A percentile compares a stretch with the other conserved stretches of the same genome.
phyloP scores from a whole-genome alignment of 805 yeast species.

The Metschnikowia sp. region DNA sequence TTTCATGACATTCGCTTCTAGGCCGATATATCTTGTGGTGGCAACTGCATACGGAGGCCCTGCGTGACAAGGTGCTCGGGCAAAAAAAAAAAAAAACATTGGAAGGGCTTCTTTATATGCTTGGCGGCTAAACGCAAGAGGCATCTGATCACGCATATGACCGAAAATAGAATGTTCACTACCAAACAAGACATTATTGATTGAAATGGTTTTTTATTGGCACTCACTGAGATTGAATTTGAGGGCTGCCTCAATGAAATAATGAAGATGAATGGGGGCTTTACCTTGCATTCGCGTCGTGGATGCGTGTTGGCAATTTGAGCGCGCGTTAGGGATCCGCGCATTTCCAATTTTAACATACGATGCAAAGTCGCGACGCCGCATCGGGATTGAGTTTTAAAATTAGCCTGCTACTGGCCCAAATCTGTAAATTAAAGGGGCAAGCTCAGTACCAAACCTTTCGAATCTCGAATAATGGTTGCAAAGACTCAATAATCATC shows the following conservation, averaged over 20 bases:
- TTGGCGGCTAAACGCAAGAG: slow-evolving; percentile 2
- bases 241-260: too few relatives aligned
- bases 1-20: slow-evolving; percentile 5
- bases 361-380: not conserved
- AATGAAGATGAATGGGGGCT: not conserved
- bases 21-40: slow-evolving; percentile 1
- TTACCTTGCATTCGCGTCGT: not conserved
- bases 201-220: too few relatives aligned
- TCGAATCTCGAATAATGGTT: not conserved
- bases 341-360: not conserved
- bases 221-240: too few relatives aligned
- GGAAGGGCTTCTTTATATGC: not conserved
- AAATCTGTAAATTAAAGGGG: not conserved
- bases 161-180: not conserved
- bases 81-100: not conserved
- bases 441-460: not conserved
- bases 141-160: too few relatives aligned
- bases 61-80: not conserved
- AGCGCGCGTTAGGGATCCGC: slow-evolving; percentile 6
- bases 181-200: too few relatives aligned
- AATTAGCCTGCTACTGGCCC: not conserved
- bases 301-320: not conserved
- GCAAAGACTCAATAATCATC: too few relatives aligned
- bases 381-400: not conserved
- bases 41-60: not conserved